phyloP scores from a whole-genome alignment of 225 moss, liverwort and hornwort genomes.

The Sphagnum contortum region DNA sequence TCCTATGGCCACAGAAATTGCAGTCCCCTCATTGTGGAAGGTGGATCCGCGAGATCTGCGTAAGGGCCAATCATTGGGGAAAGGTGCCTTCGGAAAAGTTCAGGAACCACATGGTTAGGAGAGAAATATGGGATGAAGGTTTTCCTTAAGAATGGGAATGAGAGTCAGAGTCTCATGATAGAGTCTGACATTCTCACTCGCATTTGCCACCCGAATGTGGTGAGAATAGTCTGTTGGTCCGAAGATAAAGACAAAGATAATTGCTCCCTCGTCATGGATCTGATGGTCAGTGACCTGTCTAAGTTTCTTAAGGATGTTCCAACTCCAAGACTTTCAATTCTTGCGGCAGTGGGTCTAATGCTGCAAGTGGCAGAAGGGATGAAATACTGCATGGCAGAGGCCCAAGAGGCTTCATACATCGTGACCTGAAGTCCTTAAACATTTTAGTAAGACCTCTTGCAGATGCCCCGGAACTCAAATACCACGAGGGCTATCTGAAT shows the following conservation, averaged over 20 bases:
- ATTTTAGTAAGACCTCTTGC: conserved; percentile 8
- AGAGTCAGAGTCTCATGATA: neutral
- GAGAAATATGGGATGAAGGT: conserved; percentile 8
- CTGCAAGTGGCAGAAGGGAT: conserved; percentile 26
- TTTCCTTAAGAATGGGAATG: neutral
- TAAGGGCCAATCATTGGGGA: neutral
- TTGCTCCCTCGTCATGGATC: conserved; percentile 11
- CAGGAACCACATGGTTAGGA: conserved; percentile 7
- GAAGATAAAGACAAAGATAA: neutral
- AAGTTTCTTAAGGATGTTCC: neutral
- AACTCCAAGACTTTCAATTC: conserved; percentile 4
- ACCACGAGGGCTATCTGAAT: neutral
- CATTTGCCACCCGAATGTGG: conserved; percentile 7
- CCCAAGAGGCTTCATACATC: conserved; percentile 7
- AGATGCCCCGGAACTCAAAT: neutral
- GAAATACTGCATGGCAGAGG: conserved; percentile 14
- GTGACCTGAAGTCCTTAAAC: conserved; percentile 18
- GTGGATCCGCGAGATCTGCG: neutral
- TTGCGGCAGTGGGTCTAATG: conserved; percentile 12
- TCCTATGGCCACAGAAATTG: neutral
- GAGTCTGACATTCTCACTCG: conserved; percentile 5
- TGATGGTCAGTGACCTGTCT: conserved; percentile 8
- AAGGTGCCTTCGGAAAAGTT: conserved; percentile 7
- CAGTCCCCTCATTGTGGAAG: conserved; percentile 8
- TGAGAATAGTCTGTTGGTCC: conserved; percentile 7